phyloP scores from a whole-genome alignment of 139 green algal genomes.

The Deuterostichococcus epilithicus region DNA sequence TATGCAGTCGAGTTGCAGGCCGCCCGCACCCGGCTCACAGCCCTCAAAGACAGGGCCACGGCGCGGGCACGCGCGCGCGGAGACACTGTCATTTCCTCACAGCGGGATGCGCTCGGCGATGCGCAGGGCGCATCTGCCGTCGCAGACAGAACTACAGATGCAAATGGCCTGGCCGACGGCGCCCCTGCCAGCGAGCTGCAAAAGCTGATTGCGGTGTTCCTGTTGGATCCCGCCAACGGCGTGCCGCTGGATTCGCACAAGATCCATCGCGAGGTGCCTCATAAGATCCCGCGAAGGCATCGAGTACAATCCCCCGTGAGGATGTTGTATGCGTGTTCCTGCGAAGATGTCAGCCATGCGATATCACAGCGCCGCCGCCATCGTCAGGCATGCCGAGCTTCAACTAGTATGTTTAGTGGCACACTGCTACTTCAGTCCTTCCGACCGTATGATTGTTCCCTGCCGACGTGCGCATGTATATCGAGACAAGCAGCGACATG shows the following conservation, averaged over 20 bases:
- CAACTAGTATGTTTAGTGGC: background rate
- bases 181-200: slow-evolving; percentile 1
- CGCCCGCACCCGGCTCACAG: slow-evolving; percentile 10
- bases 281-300: background rate
- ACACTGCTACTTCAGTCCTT: background rate
- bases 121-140: background rate
- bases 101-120: background rate
- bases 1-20: slow-evolving; percentile 14
- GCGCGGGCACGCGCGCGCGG: background rate
- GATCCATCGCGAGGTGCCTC: slow-evolving; percentile 16
- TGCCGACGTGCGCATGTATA: background rate
- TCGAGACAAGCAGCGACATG: no score
- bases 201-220: slow-evolving; percentile 19
- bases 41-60: slow-evolving; percentile 5
- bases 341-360: background rate
- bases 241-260: slow-evolving; percentile 19
- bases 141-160: background rate
- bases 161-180: background rate
- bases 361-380: no score
- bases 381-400: background rate
- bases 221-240: slow-evolving; percentile 23
- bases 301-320: background rate
- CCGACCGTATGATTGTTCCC: background rate
- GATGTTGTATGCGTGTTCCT: background rate
- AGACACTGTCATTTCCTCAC: background rate